Evolutionary conservation across 208 protist species (phyloP).

Genomic region (Wallacemonas collosoma): DNA sequence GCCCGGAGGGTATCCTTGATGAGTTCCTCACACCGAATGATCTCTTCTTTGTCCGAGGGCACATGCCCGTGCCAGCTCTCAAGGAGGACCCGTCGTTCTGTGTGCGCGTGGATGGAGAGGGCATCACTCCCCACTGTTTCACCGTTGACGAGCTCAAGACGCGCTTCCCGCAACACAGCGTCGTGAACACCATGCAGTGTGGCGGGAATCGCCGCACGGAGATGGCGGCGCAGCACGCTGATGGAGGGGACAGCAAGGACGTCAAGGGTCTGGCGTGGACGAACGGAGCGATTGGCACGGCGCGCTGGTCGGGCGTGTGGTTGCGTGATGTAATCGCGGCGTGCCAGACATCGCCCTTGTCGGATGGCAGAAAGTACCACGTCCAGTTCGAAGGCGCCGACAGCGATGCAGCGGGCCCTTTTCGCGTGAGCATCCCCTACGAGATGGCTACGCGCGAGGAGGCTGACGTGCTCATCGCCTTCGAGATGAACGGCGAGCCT

Average conservation of each 20-base stretch:
- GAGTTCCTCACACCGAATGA: constrained; percentile 72
- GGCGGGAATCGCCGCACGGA: constrained; percentile 74
- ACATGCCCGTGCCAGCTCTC: constrained; percentile 75
- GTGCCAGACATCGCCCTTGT: constrained; percentile 20
- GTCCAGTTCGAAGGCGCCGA: constrained; percentile 79
- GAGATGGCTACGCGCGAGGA: constrained; percentile 44
- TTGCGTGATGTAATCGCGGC: constrained; percentile 58
- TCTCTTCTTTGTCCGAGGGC: constrained; percentile 80
- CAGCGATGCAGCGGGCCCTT: constrained; percentile 44
- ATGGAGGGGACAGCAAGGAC: constrained; percentile 12
- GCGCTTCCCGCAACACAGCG: constrained; percentile 36
- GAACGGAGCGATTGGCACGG: constrained; percentile 57
- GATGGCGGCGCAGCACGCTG: constrained; percentile 28
- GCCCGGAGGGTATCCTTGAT: constrained; percentile 31
- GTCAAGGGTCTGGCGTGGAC: constrained; percentile 64
- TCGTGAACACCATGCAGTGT: constrained; percentile 67
- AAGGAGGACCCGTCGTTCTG: constrained; percentile 32
- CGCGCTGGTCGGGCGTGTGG: constrained; percentile 62
- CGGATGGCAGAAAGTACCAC: constrained; percentile 34
- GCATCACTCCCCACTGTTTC: constrained; percentile 39
- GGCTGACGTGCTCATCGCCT: constrained; percentile 79
- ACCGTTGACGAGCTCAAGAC: constrained; percentile 57
- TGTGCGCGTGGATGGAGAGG: constrained; percentile 39
- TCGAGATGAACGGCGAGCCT: constrained; percentile 84
- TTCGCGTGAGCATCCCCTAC: constrained; percentile 68